Conservation (phyloP, 2,329 filamentous ascomycete species). For the Tothia fuscella region DNA sequence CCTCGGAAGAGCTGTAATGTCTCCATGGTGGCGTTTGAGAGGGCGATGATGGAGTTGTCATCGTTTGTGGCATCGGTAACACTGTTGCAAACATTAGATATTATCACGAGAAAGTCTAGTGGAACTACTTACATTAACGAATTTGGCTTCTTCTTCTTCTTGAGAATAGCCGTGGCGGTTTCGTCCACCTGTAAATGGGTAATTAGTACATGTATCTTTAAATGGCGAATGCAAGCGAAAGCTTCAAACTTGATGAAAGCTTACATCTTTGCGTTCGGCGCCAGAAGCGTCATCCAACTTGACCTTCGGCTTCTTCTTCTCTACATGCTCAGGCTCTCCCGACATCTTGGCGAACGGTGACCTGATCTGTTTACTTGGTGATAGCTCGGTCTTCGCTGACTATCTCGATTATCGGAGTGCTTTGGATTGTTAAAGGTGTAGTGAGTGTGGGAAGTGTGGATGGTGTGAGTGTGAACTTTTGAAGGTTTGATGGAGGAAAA, state of each 20-base stretch:
- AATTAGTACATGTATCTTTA: conserved; percentile 19
- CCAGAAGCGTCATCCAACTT: conserved; percentile 85
- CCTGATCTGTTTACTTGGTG: too few species aligned
- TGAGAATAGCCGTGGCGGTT: conserved; percentile 88
- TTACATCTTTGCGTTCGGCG: conserved; percentile 72
- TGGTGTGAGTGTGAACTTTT: too few species aligned
- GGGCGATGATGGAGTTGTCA: conserved; percentile 98
- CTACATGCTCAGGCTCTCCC: too few species aligned
- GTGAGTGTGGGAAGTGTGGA: too few species aligned
- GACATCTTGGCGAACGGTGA: too few species aligned
- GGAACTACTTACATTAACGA: conserved; percentile 67
- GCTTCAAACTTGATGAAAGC: too few species aligned
- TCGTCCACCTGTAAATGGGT: conserved; percentile 59
- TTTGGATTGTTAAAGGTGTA: too few species aligned
- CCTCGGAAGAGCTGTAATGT: conserved; percentile 95
- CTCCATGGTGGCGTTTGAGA: conserved; percentile 99
- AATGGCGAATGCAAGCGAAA: conserved; percentile 9
- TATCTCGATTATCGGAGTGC: too few species aligned
- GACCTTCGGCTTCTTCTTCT: too few species aligned
- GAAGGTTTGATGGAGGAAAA: too few species aligned
- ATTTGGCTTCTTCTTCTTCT: conserved; percentile 99
- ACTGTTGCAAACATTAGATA: conserved; percentile 40
- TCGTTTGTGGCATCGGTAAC: conserved; percentile 98
- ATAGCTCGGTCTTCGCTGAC: too few species aligned
- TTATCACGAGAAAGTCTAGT: not conserved